Evolutionary conservation across 495 filamentous ascomycete genomes (phyloP).

Genomic region (Paragyromitra xinjiangensis): DNA sequence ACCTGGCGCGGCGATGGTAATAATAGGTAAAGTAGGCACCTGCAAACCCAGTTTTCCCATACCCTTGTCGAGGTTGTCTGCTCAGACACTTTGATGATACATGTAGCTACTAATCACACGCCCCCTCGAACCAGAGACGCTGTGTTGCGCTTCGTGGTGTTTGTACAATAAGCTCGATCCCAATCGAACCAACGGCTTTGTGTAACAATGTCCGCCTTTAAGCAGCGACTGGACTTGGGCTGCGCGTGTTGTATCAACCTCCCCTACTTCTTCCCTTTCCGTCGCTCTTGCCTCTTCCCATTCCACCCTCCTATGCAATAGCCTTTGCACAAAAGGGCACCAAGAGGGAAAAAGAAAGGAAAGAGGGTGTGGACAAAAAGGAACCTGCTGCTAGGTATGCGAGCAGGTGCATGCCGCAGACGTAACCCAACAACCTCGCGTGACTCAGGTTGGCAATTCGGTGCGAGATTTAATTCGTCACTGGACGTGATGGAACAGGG

Average conservation of each 20-base stretch:
- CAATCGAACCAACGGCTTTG: conserved; percentile 29
- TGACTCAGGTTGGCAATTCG: conserved; percentile 46
- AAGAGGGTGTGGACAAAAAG: conserved; percentile 49
- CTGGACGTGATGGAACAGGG: conserved; percentile 33
- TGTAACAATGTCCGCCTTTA: conserved; percentile 27
- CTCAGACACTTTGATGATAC: conserved; percentile 16
- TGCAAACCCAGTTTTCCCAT: conserved; percentile 17
- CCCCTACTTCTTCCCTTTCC: not conserved
- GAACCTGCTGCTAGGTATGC: conserved; percentile 46
- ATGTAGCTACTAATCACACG: conserved; percentile 45
- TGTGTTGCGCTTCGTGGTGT: conserved; percentile 29
- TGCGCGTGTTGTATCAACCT: conserved; percentile 15
- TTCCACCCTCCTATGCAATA: not conserved
- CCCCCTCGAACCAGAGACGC: not conserved
- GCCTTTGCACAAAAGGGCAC: conserved; percentile 6
- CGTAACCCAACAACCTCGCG: conserved; percentile 48
- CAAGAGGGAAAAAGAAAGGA: conserved; percentile 1
- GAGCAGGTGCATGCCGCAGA: conserved; percentile 48
- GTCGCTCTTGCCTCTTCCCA: not conserved
- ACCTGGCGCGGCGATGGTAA: conserved; percentile 24
- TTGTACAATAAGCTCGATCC: conserved; percentile 17
- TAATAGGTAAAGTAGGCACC: conserved; percentile 26
- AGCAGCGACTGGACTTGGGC: conserved; percentile 15
- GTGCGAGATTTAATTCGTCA: conserved; percentile 47
- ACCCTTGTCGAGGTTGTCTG: conserved; percentile 21